Evolutionary conservation across 2,329 filamentous ascomycete species (phyloP).

Genomic region (Beauveria sp.): DNA sequence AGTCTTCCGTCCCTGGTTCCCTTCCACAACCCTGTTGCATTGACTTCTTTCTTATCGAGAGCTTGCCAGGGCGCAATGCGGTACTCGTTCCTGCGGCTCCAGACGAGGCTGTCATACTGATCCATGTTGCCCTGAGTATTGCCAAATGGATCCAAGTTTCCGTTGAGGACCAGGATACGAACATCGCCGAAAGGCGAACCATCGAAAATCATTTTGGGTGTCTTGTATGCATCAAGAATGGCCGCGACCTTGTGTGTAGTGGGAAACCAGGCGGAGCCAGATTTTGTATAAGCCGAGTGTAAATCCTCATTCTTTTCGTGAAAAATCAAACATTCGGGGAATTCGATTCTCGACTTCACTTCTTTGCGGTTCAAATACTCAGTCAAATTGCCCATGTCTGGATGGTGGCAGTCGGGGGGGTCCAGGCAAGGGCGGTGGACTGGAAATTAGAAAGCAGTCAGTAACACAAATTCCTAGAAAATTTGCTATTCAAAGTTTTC

Average conservation of each 20-base stretch:
- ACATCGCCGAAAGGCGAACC: slow-evolving; percentile 14
- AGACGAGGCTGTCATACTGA: slow-evolving; percentile 32
- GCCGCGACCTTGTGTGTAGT: slow-evolving; percentile 12
- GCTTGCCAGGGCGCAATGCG: slow-evolving; percentile 21
- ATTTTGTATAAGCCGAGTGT: slow-evolving; percentile 47
- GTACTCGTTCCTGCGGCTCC: slow-evolving; percentile 37
- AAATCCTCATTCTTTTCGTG: slow-evolving; percentile 91
- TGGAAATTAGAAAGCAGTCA: not conserved
- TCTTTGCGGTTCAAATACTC: slow-evolving; percentile 18
- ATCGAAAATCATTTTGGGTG: not conserved
- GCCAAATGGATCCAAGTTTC: slow-evolving; percentile 16
- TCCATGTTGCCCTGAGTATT: slow-evolving; percentile 22
- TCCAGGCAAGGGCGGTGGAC: slow-evolving; percentile 11
- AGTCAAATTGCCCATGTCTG: slow-evolving; percentile 17
- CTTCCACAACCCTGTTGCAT: slow-evolving; percentile 15
- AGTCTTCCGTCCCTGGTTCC: slow-evolving; percentile 14
- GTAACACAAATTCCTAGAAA: no score
- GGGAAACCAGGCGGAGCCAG: not conserved
- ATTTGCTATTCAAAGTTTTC: slow-evolving; percentile 7
- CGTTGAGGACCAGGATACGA: slow-evolving; percentile 17
- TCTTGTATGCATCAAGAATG: slow-evolving; percentile 14
- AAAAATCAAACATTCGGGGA: slow-evolving; percentile 64
- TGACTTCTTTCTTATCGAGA: slow-evolving; percentile 10
- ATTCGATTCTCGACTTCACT: slow-evolving; percentile 15
- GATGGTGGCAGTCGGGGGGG: slow-evolving; percentile 10